Base-by-base conservation (phyloP, 2,329 filamentous ascomycete species). In the Alternaria arbusti region DNA sequence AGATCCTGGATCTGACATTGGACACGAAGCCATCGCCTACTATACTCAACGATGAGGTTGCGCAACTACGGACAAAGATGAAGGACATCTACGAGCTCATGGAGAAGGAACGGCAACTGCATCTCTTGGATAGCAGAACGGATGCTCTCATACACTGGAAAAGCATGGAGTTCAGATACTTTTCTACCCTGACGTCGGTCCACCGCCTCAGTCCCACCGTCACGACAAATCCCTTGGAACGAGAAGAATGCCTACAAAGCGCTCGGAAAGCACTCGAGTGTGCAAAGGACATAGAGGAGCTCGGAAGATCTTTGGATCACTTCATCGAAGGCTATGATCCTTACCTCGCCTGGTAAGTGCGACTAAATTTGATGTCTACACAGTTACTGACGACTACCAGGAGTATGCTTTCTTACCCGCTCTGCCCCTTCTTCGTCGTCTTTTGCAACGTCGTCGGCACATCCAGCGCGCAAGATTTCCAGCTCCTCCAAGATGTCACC, bases 371-470 rank as follows among this genome's bases (percentile, higher is more conserved):
- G 12, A 10, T 22, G 23, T 7, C 8, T 4, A 23, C 17, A 7
- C 23, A 3, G 6, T 36, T 28, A 54, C 67, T 75, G 45, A 76
- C 10, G 9, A 6, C 1, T 4, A 9, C 0, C 13, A 78, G 77
- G 77, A 77, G 73, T 1, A 72, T 78, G 49, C 72, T 78, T 11
- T 78, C 75, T 10, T 77, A 77, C 44, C 74, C 77, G 6, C 64
- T 79, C 3, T 74, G 71, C 30, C 76, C 77, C 1, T 79, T 78
- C 66, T 79, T 77, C 56, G 75, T 78, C 13, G 70, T 79, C 25
- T 79, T 79, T 57, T 79, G 77, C 66, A 78, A 79, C 45, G 75
- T 79, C 1, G 76, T 78, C n/a, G 76, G 75, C 13, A 78, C 77
- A 2, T 78, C 74, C 12, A 70, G 78, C 47, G 61, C 57, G 6